Conservation (phyloP, 805 yeast genomes). For the Lipomyces starkeyi region DNA sequence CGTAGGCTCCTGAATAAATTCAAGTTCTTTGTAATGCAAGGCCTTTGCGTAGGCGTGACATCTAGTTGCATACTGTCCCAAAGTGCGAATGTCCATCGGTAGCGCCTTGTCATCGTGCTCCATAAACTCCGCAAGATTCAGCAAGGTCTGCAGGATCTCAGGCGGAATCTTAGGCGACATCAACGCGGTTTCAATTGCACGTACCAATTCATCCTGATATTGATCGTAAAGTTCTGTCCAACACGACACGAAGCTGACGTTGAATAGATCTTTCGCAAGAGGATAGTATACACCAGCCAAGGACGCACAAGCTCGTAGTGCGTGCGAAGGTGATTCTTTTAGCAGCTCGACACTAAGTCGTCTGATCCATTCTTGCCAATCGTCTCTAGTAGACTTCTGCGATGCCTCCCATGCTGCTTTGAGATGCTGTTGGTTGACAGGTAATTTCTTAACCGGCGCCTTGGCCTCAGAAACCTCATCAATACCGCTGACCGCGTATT, state of each 20-base stretch:
- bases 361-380: conserved; percentile 98
- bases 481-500: conserved; percentile 50
- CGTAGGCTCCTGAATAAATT: conserved; percentile 90
- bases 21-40: conserved; percentile 91
- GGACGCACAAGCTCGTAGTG: conserved; percentile 89
- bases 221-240: conserved; percentile 92
- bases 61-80: conserved; percentile 91
- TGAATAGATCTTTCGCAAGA: conserved; percentile 86
- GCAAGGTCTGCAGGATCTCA: conserved; percentile 86
- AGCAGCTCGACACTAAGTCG: conserved; percentile 81
- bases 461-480: conserved; percentile 67
- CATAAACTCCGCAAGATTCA: conserved; percentile 93
- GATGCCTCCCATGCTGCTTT: conserved; percentile 91
- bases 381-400: conserved; percentile 87
- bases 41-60: conserved; percentile 99
- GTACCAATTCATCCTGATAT: conserved; percentile 86
- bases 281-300: conserved; percentile 88
- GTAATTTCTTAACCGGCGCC: conserved; percentile 73
- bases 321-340: conserved; percentile 93
- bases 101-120: conserved; percentile 96
- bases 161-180: conserved; percentile 94
- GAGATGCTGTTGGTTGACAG: conserved; percentile 66
- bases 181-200: conserved; percentile 82
- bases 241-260: conserved; percentile 92
- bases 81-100: conserved; percentile 86